Evolutionary conservation across 1,284 basidiomycete species (phyloP).

Genomic region (Trichosporon ovoides): DNA sequence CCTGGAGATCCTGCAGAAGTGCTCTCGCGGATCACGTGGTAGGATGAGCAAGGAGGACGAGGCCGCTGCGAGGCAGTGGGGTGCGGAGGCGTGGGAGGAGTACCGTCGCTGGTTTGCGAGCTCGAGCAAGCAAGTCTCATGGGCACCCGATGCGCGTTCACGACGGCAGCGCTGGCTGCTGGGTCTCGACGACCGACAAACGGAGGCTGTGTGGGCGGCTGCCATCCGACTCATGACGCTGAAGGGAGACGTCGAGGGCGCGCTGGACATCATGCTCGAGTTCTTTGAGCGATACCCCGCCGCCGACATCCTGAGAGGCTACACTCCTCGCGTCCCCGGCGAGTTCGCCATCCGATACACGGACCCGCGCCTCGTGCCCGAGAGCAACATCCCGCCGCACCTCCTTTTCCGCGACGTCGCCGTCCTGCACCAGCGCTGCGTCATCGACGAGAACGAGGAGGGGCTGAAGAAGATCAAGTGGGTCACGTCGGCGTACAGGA

Average conservation of each 20-base stretch:
- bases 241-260: slow-evolving; percentile 15
- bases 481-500: slow-evolving; percentile 30
- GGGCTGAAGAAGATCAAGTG: slow-evolving; percentile 36
- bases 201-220: slow-evolving; percentile 38
- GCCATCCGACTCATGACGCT: slow-evolving; percentile 37
- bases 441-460: slow-evolving; percentile 31
- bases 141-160: not conserved
- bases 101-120: slow-evolving; percentile 23
- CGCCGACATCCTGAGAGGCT: slow-evolving; percentile 23
- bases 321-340: slow-evolving; percentile 26
- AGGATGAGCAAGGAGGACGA: slow-evolving; percentile 21
- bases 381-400: slow-evolving; percentile 46
- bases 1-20: slow-evolving; percentile 64
- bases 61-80: slow-evolving; percentile 25
- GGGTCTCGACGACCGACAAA: slow-evolving; percentile 39
- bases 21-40: slow-evolving; percentile 48
- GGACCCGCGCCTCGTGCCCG: slow-evolving; percentile 28
- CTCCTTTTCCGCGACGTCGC: slow-evolving; percentile 43
- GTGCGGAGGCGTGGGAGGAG: slow-evolving; percentile 29
- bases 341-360: slow-evolving; percentile 33
- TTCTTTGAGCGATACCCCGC: slow-evolving; percentile 41
- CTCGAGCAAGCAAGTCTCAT: not conserved
- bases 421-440: slow-evolving; percentile 40
- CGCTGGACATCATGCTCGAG: slow-evolving; percentile 24
- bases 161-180: slow-evolving; percentile 20